A percentile compares a stretch with the other conserved stretches of the same genome.
Conservation (phyloP, 2,329 filamentous ascomycete genomes). For the Plectosphaerella cucumerina region DNA sequence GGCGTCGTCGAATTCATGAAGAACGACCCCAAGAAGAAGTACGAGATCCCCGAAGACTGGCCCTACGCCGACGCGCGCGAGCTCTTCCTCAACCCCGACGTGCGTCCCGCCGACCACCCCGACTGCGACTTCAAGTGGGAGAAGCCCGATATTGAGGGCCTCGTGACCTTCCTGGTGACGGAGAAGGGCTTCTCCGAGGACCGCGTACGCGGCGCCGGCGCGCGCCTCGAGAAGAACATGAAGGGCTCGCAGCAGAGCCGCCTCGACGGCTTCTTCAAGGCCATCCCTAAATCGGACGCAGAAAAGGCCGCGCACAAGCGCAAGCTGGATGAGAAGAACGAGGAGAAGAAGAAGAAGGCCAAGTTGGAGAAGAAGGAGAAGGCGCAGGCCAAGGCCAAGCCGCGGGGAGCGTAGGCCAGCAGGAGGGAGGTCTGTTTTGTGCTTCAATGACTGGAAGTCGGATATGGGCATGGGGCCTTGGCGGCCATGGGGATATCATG, state of each 20-base stretch:
- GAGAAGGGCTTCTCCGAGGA: slow-evolving; percentile 99
- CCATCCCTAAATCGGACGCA: slow-evolving; percentile 79
- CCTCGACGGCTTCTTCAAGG: slow-evolving; percentile 96
- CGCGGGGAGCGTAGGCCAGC: slow-evolving; percentile 51
- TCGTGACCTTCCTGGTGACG: slow-evolving; percentile 83
- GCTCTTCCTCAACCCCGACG: slow-evolving; percentile 88
- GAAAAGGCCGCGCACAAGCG: slow-evolving; percentile 84
- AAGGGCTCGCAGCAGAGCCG: slow-evolving; percentile 88
- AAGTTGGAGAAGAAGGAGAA: slow-evolving; percentile 96
- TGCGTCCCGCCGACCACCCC: slow-evolving; percentile 74
- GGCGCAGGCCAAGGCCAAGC: slow-evolving; percentile 84
- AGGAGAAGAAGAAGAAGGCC: slow-evolving; percentile 90
- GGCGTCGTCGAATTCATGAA: slow-evolving; percentile 79
- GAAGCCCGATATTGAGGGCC: slow-evolving; percentile 81
- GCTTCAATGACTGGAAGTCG: too few species aligned
- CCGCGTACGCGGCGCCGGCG: slow-evolving; percentile 74
- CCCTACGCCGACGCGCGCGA: slow-evolving; percentile 87
- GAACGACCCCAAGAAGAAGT: slow-evolving; percentile 74
- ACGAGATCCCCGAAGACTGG: slow-evolving; percentile 91
- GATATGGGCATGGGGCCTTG: too few species aligned
- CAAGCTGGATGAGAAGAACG: slow-evolving; percentile 88
- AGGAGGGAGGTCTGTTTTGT: too few species aligned
- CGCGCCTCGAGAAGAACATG: slow-evolving; percentile 80
- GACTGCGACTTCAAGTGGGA: slow-evolving; percentile 99
- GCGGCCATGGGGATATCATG: too few species aligned